Conservation (phyloP, 179 eudicot genomes). For the Camellia oleifera region DNA sequence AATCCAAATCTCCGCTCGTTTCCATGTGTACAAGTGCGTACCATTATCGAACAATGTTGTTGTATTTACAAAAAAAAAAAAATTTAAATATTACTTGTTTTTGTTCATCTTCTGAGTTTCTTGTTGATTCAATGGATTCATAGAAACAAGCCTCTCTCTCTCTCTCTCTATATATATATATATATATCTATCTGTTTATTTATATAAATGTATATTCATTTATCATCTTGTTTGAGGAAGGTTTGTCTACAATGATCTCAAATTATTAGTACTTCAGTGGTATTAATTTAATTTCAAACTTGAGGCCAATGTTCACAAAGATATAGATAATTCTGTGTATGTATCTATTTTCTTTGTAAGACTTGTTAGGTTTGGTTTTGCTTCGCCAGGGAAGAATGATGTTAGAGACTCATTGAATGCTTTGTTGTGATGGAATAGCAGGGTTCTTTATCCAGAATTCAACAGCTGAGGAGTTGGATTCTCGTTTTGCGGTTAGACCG, state of each 20-base stretch:
- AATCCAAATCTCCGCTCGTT: not conserved
- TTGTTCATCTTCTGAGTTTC: not conserved
- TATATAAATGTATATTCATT: not conserved
- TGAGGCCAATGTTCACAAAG: too few species aligned
- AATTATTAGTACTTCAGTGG: not conserved
- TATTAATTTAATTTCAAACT: not conserved
- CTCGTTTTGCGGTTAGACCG: slow-evolving; percentile 62
- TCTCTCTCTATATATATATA: not conserved
- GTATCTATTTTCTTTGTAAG: not conserved
- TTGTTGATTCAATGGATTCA: not conserved
- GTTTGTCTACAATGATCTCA: not conserved
- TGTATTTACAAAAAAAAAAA: not conserved
- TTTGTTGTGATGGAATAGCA: slow-evolving; percentile 12
- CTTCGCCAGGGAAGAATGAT: not conserved
- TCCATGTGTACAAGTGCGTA: slow-evolving; percentile 12
- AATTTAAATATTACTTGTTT: not conserved
- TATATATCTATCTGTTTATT: not conserved
- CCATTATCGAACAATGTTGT: not conserved
- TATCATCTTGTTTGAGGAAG: not conserved
- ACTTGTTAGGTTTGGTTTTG: not conserved
- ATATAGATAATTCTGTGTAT: not conserved
- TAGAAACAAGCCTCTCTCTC: not conserved
- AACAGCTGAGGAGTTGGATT: slow-evolving; percentile 46
- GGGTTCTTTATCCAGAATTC: not conserved
- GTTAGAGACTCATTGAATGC: not conserved